These are phyloP conservation scores for Erodium moschatum DNA, from an alignment of 441 rosid genomes.

Conservation along the genomic window DNA sequence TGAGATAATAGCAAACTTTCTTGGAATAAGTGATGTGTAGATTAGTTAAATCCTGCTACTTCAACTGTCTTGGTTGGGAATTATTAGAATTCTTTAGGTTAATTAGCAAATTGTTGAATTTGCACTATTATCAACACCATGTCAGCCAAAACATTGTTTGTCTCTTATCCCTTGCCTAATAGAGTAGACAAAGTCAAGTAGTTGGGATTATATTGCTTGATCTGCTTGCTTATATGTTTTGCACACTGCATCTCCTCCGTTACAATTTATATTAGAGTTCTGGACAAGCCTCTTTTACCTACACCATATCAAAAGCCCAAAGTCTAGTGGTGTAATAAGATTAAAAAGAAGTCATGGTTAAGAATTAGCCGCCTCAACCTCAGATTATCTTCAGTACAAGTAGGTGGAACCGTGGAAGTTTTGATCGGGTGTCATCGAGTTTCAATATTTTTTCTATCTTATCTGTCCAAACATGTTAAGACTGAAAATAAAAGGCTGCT, in stretches of 20 bases:
- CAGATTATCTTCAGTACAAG: background rate
- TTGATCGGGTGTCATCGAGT: background rate
- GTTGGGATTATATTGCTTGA: background rate
- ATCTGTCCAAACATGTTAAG: slow-evolving; percentile 3
- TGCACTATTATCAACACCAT: too few relatives aligned
- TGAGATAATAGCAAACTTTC: too few relatives aligned
- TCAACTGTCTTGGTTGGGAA: too few relatives aligned
- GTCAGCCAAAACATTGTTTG: background rate
- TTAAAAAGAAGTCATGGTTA: too few relatives aligned
- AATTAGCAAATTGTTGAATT: too few relatives aligned
- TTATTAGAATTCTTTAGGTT: too few relatives aligned
- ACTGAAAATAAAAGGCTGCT: background rate
- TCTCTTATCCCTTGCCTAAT: background rate
- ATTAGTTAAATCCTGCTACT: too few relatives aligned
- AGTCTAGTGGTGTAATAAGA: background rate
- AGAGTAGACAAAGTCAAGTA: background rate
- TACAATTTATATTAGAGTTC: background rate
- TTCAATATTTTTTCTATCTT: slow-evolving; percentile 3
- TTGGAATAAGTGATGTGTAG: too few relatives aligned
- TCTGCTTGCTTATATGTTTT: background rate
- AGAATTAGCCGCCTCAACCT: background rate
- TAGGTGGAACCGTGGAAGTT: slow-evolving; percentile 3
- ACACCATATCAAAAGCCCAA: background rate
- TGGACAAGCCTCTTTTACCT: background rate
- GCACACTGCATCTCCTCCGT: background rate